Evolutionary conservation across 306 rosid genomes (phyloP).

Genomic region (Cicer arietinum): DNA sequence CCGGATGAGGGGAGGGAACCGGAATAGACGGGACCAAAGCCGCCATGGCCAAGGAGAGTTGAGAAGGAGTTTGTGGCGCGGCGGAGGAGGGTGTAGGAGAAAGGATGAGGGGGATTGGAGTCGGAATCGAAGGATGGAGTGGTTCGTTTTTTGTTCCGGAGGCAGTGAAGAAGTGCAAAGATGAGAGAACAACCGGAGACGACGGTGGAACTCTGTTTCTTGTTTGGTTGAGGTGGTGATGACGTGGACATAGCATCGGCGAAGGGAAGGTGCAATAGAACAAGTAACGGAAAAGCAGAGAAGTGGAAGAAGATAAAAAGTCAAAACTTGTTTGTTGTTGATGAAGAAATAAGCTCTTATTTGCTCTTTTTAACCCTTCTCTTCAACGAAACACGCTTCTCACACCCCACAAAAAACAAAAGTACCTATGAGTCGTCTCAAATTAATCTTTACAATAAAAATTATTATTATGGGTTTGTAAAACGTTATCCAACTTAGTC

Average conservation of each 20-base stretch:
- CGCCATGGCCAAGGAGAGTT: conserved; percentile 88
- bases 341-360: too few species aligned
- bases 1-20: conserved; percentile 59
- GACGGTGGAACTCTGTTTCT: background rate
- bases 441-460: too few species aligned
- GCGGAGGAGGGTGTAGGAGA: conserved; percentile 76
- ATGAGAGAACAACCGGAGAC: conserved; percentile 57
- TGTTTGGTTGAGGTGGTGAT: background rate
- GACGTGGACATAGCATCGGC: conserved; percentile 61
- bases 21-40: conserved; percentile 82
- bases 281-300: too few species aligned
- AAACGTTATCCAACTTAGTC: too few species aligned
- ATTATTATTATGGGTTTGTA: too few species aligned
- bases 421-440: too few species aligned
- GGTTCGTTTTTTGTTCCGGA: conserved; percentile 66
- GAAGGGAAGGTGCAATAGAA: background rate
- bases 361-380: too few species aligned
- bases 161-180: conserved; percentile 58
- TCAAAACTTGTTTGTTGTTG: too few species aligned
- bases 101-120: conserved; percentile 69
- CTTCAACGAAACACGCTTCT: too few species aligned
- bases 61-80: conserved; percentile 90
- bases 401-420: too few species aligned
- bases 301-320: too few species aligned
- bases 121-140: conserved; percentile 64